Percentiles rank a stretch among this genome's conserved stretches.
These are phyloP conservation scores for Osmanthus fragrans DNA, from an alignment of 257 asterid species.

Conservation along the genomic window DNA sequence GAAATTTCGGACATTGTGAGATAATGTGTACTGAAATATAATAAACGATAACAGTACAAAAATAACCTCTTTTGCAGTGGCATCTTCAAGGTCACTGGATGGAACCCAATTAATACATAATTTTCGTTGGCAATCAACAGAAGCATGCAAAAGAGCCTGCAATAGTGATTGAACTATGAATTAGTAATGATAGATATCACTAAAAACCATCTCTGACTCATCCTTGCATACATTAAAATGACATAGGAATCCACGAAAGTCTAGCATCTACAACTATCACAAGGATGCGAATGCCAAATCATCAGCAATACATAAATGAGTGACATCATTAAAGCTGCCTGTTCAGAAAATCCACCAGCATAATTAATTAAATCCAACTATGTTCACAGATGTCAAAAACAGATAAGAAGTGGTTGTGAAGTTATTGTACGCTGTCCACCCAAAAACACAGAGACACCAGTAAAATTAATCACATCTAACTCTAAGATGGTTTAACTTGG, in stretches of 20 bases:
- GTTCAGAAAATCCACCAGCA: not conserved
- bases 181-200: constrained; percentile 19
- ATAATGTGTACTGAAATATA: constrained; percentile 19
- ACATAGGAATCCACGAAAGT: constrained; percentile 5
- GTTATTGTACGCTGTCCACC: not conserved
- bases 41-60: constrained; percentile 21
- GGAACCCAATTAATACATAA: constrained; percentile 86
- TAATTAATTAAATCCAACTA: not conserved
- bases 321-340: not conserved
- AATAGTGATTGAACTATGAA: constrained; percentile 24
- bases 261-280: not conserved
- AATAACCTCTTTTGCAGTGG: constrained; percentile 63
- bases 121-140: constrained; percentile 73
- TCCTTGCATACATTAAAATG: not conserved
- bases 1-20: constrained; percentile 26
- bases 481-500: not conserved
- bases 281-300: not conserved
- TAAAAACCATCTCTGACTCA: not conserved
- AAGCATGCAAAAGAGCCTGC: constrained; percentile 97
- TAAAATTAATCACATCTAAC: not conserved
- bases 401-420: not conserved
- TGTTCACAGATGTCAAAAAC: not conserved
- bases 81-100: constrained; percentile 85
- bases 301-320: not conserved
- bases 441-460: not conserved